Conservation (phyloP, 179 eudicot species). For the Patellifolia procumbens region DNA sequence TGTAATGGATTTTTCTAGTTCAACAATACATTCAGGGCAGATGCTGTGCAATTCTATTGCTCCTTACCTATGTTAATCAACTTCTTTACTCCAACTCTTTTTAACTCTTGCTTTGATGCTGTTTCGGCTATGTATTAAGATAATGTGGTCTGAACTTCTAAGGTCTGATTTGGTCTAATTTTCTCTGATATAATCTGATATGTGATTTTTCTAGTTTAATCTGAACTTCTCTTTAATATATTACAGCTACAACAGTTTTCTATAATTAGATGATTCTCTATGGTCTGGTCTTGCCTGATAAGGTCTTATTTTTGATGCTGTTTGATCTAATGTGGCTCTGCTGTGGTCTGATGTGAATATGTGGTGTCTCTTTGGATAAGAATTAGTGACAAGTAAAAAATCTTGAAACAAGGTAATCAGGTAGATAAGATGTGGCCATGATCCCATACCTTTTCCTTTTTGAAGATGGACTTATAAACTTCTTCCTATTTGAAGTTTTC, state of each 20-base stretch:
- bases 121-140: neutral
- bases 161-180: neutral
- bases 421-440: neutral
- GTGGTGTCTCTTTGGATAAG: neutral
- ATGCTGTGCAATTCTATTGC: neutral
- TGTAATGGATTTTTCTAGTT: too few species aligned
- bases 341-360: neutral
- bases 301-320: neutral
- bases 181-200: neutral
- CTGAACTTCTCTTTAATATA: neutral
- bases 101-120: neutral
- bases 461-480: neutral
- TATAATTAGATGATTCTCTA: neutral
- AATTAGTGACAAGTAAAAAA: too few species aligned
- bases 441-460: neutral
- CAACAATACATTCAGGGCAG: neutral
- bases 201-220: neutral
- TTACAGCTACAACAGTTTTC: neutral
- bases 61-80: neutral
- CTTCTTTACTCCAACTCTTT: neutral
- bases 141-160: neutral
- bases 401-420: neutral
- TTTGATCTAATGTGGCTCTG: neutral
- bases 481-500: neutral
- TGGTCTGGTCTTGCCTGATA: neutral